Evolutionary conservation across 2,329 filamentous ascomycete genomes (phyloP), one percentile per base, ranked within the genome.

Genomic region (Stemphylium vesicarium): DNA sequence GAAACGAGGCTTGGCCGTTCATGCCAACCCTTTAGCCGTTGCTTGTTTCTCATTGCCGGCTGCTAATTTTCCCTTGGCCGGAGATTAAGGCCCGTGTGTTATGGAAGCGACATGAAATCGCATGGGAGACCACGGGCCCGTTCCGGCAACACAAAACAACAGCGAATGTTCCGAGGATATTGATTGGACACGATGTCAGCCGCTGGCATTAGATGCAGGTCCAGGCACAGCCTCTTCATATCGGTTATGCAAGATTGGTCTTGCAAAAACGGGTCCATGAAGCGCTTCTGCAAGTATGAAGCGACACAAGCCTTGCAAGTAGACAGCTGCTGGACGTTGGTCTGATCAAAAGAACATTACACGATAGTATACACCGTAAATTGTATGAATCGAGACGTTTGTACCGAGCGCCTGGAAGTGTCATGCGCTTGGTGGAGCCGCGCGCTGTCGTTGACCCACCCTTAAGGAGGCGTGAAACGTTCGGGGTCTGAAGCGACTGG

Each of bases 381-480:
- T 36, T 42, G 38, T 18, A 35, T 42, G 24, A 29, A 42, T 20
- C 20, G 13, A 39, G 15, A 43, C 20, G n/a, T 18, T 11, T 7
- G 15, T 42, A 33, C 31, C 48, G 43, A 31, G 40, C 35, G 40
- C 48, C 22, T 51, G 41, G 32, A 22, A 38, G 18, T 39, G 33
- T 38, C 40, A 45, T 32, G 41, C 39, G 22, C 13, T 15, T 18
- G 36, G 49, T 47, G 49, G 49, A 52, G 41, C 26, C 35, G 49
- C 49, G 49, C 49, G 49, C 49, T 46, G 36, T 46, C 18, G 15
- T 36, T 32, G 50, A 41, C 44, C 44, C 50, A 49, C 50, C 22
- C 13, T 13, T 26, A 12, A 29, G 15, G 44, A 29, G 37, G 22
- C 31, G 20, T 53, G 50, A 53, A 53, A 53, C 50, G 16, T 42